phyloP scores from a whole-genome alignment of 1,284 basidiomycete genomes.

The Ustilago loliicola region DNA sequence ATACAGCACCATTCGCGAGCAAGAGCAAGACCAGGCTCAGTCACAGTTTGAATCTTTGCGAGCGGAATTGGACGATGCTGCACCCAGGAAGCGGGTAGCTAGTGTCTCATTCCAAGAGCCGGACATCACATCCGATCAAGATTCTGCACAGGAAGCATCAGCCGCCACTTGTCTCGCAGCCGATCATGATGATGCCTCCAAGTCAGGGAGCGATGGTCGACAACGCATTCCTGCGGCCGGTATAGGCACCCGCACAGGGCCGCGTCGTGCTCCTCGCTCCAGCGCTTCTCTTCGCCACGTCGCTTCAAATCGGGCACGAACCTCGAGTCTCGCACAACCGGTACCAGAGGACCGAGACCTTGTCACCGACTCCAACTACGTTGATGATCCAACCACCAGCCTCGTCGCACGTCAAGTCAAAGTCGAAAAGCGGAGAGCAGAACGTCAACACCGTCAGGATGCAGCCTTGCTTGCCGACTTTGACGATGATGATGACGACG shows the following conservation, averaged over 20 bases:
- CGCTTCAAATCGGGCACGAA: constrained; percentile 36
- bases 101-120: constrained; percentile 36
- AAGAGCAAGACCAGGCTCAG: constrained; percentile 16
- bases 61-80: background rate
- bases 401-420: constrained; percentile 51
- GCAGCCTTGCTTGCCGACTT: constrained; percentile 38
- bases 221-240: constrained; percentile 57
- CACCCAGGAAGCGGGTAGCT: constrained; percentile 12
- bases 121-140: constrained; percentile 10
- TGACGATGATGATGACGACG: constrained; percentile 38
- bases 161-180: background rate
- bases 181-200: background rate
- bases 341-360: constrained; percentile 53
- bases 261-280: constrained; percentile 56
- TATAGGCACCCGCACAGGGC: constrained; percentile 56
- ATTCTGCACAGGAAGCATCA: background rate
- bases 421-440: constrained; percentile 42
- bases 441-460: constrained; percentile 34
- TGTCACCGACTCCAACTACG: constrained; percentile 23
- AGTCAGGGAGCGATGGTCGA: constrained; percentile 4
- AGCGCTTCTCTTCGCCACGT: constrained; percentile 61
- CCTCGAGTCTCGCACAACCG: constrained; percentile 46
- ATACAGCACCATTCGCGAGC: constrained; percentile 20
- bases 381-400: constrained; percentile 36
- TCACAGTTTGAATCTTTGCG: background rate